phyloP scores from a whole-genome alignment of 805 yeast genomes.

The Candida sanyiensis region DNA sequence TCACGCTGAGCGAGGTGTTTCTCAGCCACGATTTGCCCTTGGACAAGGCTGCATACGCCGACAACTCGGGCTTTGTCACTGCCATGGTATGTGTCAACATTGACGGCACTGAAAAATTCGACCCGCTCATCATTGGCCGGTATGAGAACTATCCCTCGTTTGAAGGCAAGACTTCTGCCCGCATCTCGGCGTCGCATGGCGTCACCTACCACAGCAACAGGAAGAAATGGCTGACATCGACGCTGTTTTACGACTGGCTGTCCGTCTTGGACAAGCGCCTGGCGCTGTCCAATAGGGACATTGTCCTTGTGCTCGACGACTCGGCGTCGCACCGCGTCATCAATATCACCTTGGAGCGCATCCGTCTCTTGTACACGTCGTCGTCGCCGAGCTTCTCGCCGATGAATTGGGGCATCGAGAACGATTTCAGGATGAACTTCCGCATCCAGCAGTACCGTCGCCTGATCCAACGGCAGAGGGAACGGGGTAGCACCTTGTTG shows the following conservation, averaged over 20 bases:
- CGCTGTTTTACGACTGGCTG: conserved; percentile 57
- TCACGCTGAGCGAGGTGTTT: conserved; percentile 56
- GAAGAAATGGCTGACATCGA: conserved; percentile 59
- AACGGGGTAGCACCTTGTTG: conserved; percentile 16
- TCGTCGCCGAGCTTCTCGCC: conserved; percentile 43
- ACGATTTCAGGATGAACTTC: conserved; percentile 54
- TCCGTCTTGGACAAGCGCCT: conserved; percentile 54
- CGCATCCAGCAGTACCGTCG: conserved; percentile 51
- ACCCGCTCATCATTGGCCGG: conserved; percentile 56
- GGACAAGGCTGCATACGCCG: conserved; percentile 47
- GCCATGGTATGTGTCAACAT: conserved; percentile 58
- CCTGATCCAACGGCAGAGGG: conserved; percentile 26
- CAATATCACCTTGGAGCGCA: conserved; percentile 43
- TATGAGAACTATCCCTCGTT: conserved; percentile 43
- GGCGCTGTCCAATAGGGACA: conserved; percentile 41
- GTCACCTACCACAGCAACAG: conserved; percentile 53
- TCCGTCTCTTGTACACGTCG: conserved; percentile 35
- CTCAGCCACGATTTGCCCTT: conserved; percentile 54
- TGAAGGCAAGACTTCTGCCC: conserved; percentile 34
- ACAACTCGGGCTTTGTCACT: conserved; percentile 39
- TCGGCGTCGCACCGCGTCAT: conserved; percentile 56
- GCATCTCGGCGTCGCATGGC: conserved; percentile 45
- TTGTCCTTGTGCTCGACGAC: conserved; percentile 53
- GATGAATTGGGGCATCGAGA: conserved; percentile 57
- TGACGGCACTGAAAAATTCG: conserved; percentile 57